These are phyloP conservation scores for Apiospora rasikravindrae DNA, from an alignment of 2,329 filamentous ascomycete genomes.

Conservation along the genomic window DNA sequence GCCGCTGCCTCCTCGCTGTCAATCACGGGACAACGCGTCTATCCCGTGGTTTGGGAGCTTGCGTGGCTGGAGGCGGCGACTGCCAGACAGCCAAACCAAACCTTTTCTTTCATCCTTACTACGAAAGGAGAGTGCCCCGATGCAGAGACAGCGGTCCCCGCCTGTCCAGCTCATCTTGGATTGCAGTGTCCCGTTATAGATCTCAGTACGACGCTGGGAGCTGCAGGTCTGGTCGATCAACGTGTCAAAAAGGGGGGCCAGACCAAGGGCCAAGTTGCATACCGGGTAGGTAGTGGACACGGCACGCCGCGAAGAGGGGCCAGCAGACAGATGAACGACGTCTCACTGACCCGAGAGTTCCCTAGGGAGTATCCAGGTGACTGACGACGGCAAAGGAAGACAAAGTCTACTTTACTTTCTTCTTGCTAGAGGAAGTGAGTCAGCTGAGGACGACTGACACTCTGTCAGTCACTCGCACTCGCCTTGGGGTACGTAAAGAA, in stretches of 20 bases:
- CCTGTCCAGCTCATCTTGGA: not conserved
- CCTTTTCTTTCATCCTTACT: not conserved
- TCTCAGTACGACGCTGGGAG: not conserved
- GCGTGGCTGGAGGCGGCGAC: not conserved
- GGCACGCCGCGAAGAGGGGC: not conserved
- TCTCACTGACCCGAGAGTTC: not conserved
- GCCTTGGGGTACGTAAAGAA: not conserved
- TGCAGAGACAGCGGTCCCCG: not conserved
- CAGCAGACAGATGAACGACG: not conserved
- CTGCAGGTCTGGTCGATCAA: not conserved
- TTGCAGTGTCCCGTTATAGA: not conserved
- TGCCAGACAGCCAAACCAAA: not conserved
- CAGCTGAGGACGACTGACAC: not conserved
- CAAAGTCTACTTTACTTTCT: not conserved
- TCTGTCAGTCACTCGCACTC: not conserved
- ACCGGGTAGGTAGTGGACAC: not conserved
- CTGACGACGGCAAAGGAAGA: not conserved
- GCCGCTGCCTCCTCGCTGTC: not conserved
- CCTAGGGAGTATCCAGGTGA: not conserved
- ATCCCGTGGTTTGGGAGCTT: not conserved
- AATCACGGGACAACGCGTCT: not conserved
- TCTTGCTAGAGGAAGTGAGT: not conserved
- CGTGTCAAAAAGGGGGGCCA: constrained; percentile 8
- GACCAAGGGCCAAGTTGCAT: not conserved
- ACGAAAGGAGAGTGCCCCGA: not conserved